Percentiles rank a stretch among this genome's conserved stretches.
phyloP scores from a whole-genome alignment of 1,284 basidiomycete genomes.

The Fomes fomentarius region DNA sequence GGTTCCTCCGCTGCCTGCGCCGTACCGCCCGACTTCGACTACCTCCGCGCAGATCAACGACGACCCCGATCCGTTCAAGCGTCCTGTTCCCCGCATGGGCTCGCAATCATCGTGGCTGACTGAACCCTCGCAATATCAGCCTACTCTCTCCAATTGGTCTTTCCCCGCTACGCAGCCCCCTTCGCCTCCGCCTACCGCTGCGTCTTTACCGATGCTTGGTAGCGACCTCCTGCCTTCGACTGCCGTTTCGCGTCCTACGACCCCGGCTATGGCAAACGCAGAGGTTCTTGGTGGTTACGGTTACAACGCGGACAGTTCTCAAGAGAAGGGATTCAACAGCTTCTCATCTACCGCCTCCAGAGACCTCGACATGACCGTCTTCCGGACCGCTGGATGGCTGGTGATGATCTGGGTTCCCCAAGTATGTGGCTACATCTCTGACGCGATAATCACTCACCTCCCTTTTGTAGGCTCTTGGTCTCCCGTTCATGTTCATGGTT shows the following conservation, averaged over 20 bases:
- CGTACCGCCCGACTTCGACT: conserved; percentile 51
- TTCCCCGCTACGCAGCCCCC: conserved; percentile 52
- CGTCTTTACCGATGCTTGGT: conserved; percentile 40
- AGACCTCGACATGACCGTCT: conserved; percentile 56
- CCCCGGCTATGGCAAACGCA: conserved; percentile 57
- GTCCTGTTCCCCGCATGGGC: conserved; percentile 51
- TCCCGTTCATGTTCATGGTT: conserved; percentile 60
- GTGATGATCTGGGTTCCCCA: conserved; percentile 66
- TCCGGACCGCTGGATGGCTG: conserved; percentile 61
- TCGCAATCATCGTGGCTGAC: conserved; percentile 75
- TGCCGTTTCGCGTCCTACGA: conserved; percentile 46
- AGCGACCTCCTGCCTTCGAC: conserved; percentile 43
- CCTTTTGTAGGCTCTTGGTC: conserved; percentile 48
- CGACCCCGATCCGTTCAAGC: conserved; percentile 66
- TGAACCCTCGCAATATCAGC: conserved; percentile 58
- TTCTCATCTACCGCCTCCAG: conserved; percentile 44
- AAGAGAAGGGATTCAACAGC: conserved; percentile 55
- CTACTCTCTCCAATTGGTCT: conserved; percentile 66
- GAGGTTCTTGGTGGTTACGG: conserved; percentile 69
- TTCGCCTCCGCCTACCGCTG: conserved; percentile 28
- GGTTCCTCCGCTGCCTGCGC: conserved; percentile 64
- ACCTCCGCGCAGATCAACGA: conserved; percentile 41
- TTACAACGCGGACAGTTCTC: conserved; percentile 45
- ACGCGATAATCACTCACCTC: background rate
- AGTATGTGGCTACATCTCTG: conserved; percentile 39